These are phyloP conservation scores for Paramyrothecium sp. DNA, from an alignment of 2,329 filamentous ascomycete genomes.

Conservation along the genomic window DNA sequence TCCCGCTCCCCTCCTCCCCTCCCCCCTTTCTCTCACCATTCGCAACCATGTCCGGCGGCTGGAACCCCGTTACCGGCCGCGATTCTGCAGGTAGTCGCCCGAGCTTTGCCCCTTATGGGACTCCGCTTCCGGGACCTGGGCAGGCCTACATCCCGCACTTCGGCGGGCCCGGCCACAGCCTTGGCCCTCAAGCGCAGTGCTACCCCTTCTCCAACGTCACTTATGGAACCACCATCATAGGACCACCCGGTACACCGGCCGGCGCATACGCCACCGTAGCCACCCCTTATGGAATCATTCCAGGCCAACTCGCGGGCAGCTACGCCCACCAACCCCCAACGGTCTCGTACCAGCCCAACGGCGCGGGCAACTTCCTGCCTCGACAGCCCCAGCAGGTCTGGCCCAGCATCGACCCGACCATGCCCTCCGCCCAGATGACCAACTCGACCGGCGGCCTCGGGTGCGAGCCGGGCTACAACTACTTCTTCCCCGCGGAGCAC, in stretches of 20 bases:
- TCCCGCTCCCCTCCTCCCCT: not conserved
- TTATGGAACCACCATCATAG: constrained; percentile 22
- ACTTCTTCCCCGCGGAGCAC: constrained; percentile 57
- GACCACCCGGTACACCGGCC: constrained; percentile 3
- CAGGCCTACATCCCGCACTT: constrained; percentile 36
- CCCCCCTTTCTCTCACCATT: not conserved
- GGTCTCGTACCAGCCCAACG: constrained; percentile 35
- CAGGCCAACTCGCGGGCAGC: not conserved
- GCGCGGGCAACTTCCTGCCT: constrained; percentile 28
- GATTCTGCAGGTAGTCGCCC: constrained; percentile 32
- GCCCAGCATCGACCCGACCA: constrained; percentile 40
- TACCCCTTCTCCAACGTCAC: constrained; percentile 18
- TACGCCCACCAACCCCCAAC: constrained; percentile 9
- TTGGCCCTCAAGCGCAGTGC: constrained; percentile 19
- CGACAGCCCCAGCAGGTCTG: constrained; percentile 38
- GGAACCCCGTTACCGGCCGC: constrained; percentile 38
- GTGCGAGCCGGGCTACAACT: constrained; percentile 62
- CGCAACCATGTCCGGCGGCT: constrained; percentile 33
- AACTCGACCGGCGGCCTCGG: constrained; percentile 58
- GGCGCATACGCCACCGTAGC: constrained; percentile 1
- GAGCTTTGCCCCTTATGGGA: constrained; percentile 28
- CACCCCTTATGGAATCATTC: constrained; percentile 6
- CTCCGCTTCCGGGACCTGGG: constrained; percentile 29
- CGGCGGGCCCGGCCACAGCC: constrained; percentile 34
- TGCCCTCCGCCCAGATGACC: constrained; percentile 52